phyloP scores from a whole-genome alignment of 1,139 yeast genomes.

The Protomyces inouyei region DNA sequence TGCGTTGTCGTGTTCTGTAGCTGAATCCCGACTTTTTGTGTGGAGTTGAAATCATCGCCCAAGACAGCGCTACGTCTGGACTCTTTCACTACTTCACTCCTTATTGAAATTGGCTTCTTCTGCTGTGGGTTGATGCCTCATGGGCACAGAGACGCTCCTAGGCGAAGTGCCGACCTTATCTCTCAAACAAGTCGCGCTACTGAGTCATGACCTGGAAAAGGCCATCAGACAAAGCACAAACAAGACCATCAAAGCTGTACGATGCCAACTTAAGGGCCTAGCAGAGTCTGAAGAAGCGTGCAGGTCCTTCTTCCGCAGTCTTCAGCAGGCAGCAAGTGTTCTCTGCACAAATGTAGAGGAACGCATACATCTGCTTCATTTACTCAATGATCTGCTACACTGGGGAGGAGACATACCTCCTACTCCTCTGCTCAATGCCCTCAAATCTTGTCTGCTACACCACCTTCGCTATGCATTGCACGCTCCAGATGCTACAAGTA shows the following conservation, averaged over 20 bases:
- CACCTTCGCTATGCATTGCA: not conserved
- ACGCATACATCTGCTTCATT: not conserved
- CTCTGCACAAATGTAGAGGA: not conserved
- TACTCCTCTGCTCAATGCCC: not conserved
- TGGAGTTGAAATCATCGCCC: no score
- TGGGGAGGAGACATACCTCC: not conserved
- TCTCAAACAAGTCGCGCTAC: not conserved
- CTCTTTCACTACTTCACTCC: no score
- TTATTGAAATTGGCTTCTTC: no score
- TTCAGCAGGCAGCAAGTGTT: not conserved
- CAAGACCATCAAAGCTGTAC: not conserved
- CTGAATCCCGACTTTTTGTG: no score
- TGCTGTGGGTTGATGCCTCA: not conserved
- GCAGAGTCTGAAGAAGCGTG: not conserved
- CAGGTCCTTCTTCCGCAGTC: not conserved
- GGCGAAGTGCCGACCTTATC: not conserved
- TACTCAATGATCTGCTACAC: not conserved
- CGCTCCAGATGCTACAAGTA: not conserved
- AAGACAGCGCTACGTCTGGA: no score
- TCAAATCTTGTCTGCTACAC: not conserved
- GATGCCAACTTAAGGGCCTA: not conserved
- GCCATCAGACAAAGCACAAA: not conserved
- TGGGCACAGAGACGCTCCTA: not conserved
- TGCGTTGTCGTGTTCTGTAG: no score
- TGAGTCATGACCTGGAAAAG: not conserved